phyloP scores from a whole-genome alignment of 371 early-diverging fungal species.

The Saksenaea vasiformis region DNA sequence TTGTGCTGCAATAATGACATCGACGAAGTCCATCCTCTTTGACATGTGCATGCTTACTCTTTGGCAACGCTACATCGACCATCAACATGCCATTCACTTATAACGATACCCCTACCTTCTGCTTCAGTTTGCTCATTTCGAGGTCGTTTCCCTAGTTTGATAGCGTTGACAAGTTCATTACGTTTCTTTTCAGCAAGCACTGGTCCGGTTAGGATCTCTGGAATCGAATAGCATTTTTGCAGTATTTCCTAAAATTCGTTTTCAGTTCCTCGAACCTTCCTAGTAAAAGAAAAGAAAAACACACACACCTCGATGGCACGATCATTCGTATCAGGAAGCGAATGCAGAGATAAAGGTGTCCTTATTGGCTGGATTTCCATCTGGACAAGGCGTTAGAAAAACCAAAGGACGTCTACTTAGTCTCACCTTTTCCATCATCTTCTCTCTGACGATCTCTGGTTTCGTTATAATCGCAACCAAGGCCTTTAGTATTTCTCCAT shows the following conservation, averaged over 20 bases:
- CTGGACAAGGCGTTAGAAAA: constrained; percentile 3
- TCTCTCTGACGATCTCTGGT: constrained; percentile 20
- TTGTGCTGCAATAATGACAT: constrained; percentile 48
- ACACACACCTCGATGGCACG: constrained; percentile 13
- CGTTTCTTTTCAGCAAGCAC: constrained; percentile 48
- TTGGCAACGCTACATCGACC: constrained; percentile 11
- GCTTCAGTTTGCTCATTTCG: not conserved
- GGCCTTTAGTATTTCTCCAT: constrained; percentile 17
- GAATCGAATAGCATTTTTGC: constrained; percentile 29
- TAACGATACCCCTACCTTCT: not conserved
- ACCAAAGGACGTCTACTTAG: not conserved
- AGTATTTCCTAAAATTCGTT: constrained; percentile 19
- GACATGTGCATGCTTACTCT: constrained; percentile 14
- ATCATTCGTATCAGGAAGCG: constrained; percentile 17
- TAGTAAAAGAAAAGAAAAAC: too few relatives aligned
- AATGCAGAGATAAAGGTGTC: constrained; percentile 19
- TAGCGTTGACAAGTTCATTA: constrained; percentile 41
- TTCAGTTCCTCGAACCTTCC: not conserved
- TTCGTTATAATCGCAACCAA: constrained; percentile 14
- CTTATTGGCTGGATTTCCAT: constrained; percentile 19
- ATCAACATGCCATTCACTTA: not conserved
- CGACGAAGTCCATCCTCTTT: constrained; percentile 40
- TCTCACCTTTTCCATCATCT: constrained; percentile 31
- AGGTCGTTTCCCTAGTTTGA: constrained; percentile 8
- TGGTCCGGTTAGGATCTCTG: constrained; percentile 41